phyloP scores from a whole-genome alignment of 257 asterid genomes.

The Nicotiana attenuata region DNA sequence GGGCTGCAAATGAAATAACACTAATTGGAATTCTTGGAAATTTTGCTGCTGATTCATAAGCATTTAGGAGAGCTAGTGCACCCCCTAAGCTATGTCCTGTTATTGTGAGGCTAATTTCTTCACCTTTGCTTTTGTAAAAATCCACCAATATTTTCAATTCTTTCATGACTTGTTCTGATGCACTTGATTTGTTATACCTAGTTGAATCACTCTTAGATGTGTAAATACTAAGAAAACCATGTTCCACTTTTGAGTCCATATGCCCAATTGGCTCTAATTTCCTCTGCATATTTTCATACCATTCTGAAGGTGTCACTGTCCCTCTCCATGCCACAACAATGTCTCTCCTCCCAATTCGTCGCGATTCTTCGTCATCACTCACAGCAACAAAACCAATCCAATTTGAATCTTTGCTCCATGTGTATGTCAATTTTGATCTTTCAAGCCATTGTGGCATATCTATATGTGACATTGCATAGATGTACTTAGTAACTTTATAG shows the following conservation, averaged over 20 bases:
- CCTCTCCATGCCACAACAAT: conserved; percentile 81
- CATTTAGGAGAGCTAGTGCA: conserved; percentile 61
- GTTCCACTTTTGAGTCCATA: conserved; percentile 62
- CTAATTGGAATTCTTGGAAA: conserved; percentile 46
- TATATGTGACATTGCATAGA: conserved; percentile 63
- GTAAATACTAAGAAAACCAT: conserved; percentile 72
- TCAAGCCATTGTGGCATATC: conserved; percentile 67
- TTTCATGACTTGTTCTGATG: conserved; percentile 68
- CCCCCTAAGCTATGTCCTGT: conserved; percentile 84
- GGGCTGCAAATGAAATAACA: conserved; percentile 67
- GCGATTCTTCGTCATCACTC: conserved; percentile 51
- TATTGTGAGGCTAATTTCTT: conserved; percentile 60
- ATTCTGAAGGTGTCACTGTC: conserved; percentile 63
- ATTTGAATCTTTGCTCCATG: conserved; percentile 74
- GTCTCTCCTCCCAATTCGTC: conserved; percentile 63
- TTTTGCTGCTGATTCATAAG: conserved; percentile 63
- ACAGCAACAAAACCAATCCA: conserved; percentile 82
- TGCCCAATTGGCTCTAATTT: conserved; percentile 53
- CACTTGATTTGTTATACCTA: conserved; percentile 67
- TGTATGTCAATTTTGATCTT: conserved; percentile 35
- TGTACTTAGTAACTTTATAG: conserved; percentile 45
- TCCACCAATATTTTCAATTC: conserved; percentile 36
- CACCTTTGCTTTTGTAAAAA: conserved; percentile 33
- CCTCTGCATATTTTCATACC: conserved; percentile 71
- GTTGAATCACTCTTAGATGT: conserved; percentile 47